Evolutionary conservation across 2,329 filamentous ascomycete genomes (phyloP), one percentile per base, ranked within the genome.

Genomic region (Anisogramma anomala): DNA sequence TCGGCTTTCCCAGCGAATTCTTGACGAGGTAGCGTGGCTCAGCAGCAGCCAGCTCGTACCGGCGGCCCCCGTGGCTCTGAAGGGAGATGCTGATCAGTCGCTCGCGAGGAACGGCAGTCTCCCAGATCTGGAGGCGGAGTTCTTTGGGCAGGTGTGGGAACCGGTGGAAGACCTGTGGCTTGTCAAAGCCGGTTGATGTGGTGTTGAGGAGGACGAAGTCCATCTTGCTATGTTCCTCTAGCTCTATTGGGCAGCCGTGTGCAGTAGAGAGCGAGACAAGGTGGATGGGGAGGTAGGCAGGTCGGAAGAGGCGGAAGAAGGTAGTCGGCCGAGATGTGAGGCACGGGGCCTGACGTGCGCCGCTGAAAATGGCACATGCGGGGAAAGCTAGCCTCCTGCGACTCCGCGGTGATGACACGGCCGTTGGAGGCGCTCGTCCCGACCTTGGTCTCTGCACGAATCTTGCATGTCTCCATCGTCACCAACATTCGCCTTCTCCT

Each of bases 91-190:
- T 28, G 4, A 47, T 33, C 3, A 47, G 17, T 8, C 44, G 41
- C 31, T 47, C 37, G 6, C 41, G 44, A 28, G 44, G 41, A 4
- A 37, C 32, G 6, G 37, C 44, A 7, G 27, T 17, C n/a, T 47
- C 44, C 44, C 44, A 47, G 25, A 47, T 47, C 2, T 40, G 26
- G 0, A 47, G 34, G 7, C 44, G 42, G 5, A 47, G 31, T 25
- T 47, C 44, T 23, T 47, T 47, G 5, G 44, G 44, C 2, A 47
- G 20, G 4, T 7, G 28, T 3, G 41, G 17, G 34, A 47, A 47
- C 2, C 31, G 17, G 0, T 20, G 17, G n/a, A 47, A 47, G 28
- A 25, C 36, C 6, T 17, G 5, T 3, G 25, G 14, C 14, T 31
- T 19, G 3, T 23, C 6, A 3, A 15, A 11, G 4, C 14, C 10